Evolutionary conservation across 2,329 filamentous ascomycete species (phyloP).

Genomic region (Pseudogymnoascus sp.): DNA sequence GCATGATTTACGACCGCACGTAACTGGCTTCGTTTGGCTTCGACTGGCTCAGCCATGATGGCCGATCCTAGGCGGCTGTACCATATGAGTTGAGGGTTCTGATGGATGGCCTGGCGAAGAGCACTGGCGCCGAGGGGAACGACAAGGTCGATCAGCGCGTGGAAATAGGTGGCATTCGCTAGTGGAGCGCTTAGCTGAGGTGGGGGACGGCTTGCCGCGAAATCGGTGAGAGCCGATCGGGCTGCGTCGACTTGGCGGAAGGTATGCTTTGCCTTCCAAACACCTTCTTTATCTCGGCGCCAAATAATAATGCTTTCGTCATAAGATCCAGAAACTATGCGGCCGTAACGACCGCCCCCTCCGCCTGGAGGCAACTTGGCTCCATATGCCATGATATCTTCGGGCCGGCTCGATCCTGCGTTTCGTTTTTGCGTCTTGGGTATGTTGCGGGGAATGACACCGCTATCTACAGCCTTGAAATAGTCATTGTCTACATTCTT

Average conservation of each 20-base stretch:
- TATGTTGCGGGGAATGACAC: slow-evolving; percentile 30
- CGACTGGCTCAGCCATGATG: slow-evolving; percentile 42
- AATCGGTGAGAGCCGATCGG: slow-evolving; percentile 34
- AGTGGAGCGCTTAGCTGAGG: slow-evolving; percentile 25
- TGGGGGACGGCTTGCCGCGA: slow-evolving; percentile 12
- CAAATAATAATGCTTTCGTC: slow-evolving; percentile 95
- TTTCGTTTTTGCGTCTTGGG: slow-evolving; percentile 27
- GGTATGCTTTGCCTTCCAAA: slow-evolving; percentile 73
- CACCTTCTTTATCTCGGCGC: slow-evolving; percentile 76
- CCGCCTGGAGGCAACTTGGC: slow-evolving; percentile 86
- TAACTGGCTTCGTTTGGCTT: slow-evolving; percentile 38
- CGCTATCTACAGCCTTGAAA: slow-evolving; percentile 51
- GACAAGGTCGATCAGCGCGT: slow-evolving; percentile 45
- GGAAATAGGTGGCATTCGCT: slow-evolving; percentile 35
- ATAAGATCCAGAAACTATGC: slow-evolving; percentile 96
- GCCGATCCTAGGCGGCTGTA: slow-evolving; percentile 42
- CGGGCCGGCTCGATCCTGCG: slow-evolving; percentile 66
- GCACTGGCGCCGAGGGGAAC: slow-evolving; percentile 44
- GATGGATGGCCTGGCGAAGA: slow-evolving; percentile 26
- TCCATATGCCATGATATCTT: slow-evolving; percentile 71
- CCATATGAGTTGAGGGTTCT: slow-evolving; percentile 20
- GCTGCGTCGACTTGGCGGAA: slow-evolving; percentile 69
- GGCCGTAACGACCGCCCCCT: slow-evolving; percentile 78
- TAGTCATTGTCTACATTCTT: slow-evolving; percentile 66
- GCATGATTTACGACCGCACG: slow-evolving; percentile 13